These are phyloP conservation scores for Stephanodiscus minutulus DNA, from an alignment of 108 stramenopile genomes.

Conservation along the genomic window DNA sequence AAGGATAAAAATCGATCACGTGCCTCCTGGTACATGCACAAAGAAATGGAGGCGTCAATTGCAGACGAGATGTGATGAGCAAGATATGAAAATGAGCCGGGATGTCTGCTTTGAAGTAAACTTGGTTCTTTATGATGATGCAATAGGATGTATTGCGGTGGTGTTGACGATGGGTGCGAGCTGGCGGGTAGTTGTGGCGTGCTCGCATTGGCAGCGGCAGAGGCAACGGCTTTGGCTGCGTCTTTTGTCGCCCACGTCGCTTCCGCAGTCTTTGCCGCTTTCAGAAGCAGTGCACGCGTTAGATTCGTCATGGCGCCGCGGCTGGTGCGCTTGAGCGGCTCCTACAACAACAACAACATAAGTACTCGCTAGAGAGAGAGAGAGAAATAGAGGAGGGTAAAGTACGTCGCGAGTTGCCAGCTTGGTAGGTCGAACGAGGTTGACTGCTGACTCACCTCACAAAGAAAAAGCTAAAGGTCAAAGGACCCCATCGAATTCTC, in stretches of 20 bases:
- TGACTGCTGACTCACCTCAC: too few species aligned
- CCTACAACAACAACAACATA: too few species aligned
- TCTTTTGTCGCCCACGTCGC: not conserved
- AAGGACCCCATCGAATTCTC: too few species aligned
- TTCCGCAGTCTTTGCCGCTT: not conserved
- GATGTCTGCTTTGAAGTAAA: slow-evolving; percentile 20
- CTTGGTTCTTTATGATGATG: slow-evolving; percentile 41
- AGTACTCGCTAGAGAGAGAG: too few species aligned
- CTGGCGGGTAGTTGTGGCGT: too few species aligned
- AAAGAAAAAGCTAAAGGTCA: too few species aligned
- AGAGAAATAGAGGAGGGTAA: too few species aligned
- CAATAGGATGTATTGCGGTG: slow-evolving; percentile 19
- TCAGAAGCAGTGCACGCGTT: not conserved
- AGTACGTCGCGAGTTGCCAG: too few species aligned
- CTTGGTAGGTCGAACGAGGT: too few species aligned
- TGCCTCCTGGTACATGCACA: slow-evolving; percentile 33
- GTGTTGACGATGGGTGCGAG: not conserved
- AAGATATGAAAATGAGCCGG: slow-evolving; percentile 32
- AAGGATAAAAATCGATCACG: slow-evolving; percentile 38
- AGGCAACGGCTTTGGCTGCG: not conserved
- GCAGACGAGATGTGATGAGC: slow-evolving; percentile 36
- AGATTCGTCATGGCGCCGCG: too few species aligned
- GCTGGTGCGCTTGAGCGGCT: too few species aligned
- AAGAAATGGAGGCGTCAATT: slow-evolving; percentile 13
- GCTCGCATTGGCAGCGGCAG: not conserved